Evolutionary conservation across 1,139 yeast genomes (phyloP).

Genomic region (Debaryomyces psychrophilus): DNA sequence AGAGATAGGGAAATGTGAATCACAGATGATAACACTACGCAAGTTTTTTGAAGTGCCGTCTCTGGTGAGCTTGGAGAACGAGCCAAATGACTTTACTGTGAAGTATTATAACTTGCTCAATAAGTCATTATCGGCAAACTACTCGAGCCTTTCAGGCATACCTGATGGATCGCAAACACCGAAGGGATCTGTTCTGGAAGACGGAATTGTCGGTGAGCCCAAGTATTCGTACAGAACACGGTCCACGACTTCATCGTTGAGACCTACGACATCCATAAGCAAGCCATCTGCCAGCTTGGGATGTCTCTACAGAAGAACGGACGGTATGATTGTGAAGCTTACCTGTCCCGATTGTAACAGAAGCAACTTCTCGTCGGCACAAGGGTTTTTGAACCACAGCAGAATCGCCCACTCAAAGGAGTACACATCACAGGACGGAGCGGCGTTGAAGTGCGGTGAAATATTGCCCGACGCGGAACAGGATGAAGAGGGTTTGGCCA

Average conservation of each 20-base stretch:
- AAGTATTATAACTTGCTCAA: slow-evolving; percentile 47
- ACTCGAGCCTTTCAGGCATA: slow-evolving; percentile 20
- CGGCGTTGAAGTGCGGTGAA: slow-evolving; percentile 71
- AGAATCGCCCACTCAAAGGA: slow-evolving; percentile 75
- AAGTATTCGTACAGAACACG: slow-evolving; percentile 47
- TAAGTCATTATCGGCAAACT: slow-evolving; percentile 38
- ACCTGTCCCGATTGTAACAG: slow-evolving; percentile 71
- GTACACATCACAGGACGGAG: slow-evolving; percentile 73
- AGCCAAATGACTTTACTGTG: slow-evolving; percentile 54
- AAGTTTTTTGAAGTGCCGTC: slow-evolving; percentile 55
- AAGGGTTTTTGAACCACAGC: slow-evolving; percentile 78
- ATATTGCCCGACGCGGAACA: slow-evolving; percentile 60
- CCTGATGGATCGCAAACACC: slow-evolving; percentile 2
- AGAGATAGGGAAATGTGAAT: slow-evolving; percentile 67
- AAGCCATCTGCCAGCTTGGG: slow-evolving; percentile 39
- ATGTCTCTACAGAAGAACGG: slow-evolving; percentile 71
- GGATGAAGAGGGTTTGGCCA: slow-evolving; percentile 56
- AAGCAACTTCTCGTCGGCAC: slow-evolving; percentile 74
- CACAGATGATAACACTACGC: slow-evolving; percentile 57
- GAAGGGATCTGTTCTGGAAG: slow-evolving; percentile 5
- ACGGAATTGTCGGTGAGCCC: slow-evolving; percentile 9
- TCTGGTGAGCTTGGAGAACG: slow-evolving; percentile 37
- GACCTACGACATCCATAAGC: slow-evolving; percentile 38
- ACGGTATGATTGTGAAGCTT: slow-evolving; percentile 68
- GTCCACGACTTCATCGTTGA: slow-evolving; percentile 52